Base-by-base conservation (phyloP, 1,284 basidiomycete species). In the Puccinia polysora region DNA sequence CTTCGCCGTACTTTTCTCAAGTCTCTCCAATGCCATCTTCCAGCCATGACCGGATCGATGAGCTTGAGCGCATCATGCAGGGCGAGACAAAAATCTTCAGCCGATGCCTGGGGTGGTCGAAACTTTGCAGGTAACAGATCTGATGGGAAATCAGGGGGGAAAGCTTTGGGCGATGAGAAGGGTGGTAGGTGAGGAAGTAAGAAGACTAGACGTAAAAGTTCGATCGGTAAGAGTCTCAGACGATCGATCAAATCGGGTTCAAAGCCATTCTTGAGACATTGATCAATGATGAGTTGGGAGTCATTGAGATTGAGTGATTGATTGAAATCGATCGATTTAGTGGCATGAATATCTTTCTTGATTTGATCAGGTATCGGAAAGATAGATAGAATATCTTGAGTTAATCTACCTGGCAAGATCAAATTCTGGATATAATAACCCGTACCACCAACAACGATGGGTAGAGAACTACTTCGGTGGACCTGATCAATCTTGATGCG, bases 341-440 rank as follows among this genome's bases (percentile, higher is more conserved):
- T 43, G 28, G 53, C 65, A 55, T 45, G 25, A 30, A 68, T 55
- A n/a, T 68, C 65, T 47, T 68, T 72, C 45, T 73, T 36, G 6
- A 56, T 67, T 14, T 38, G 20, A 32, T 36, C 60, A 32, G 60
- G 49, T n/a, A 50, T 32, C 3, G 32, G 8, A 14, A 62, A 45
- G 12, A 8, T 7, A 10, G 73, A 28, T 1, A 73, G 53, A 15
- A 40, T 20, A 30, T 74, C 73, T n/a, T 77, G 74, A 20, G 79
- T 76, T 49, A 81, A 75, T n/a, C 78, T 75, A 18, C 80, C 78
- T 3, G 81, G 81, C 73, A 82, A 81, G 36, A 83, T 74, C 47
- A 95, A 84, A 79, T 99, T 91, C 79, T 98, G 95, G 23, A 96
- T 88, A 86, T 96, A 99, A 80, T 99, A 99, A 18, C 91, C 88